Evolutionary conservation across 495 filamentous ascomycete genomes (phyloP).

Genomic region (Rostrohypoxylon terebratum): DNA sequence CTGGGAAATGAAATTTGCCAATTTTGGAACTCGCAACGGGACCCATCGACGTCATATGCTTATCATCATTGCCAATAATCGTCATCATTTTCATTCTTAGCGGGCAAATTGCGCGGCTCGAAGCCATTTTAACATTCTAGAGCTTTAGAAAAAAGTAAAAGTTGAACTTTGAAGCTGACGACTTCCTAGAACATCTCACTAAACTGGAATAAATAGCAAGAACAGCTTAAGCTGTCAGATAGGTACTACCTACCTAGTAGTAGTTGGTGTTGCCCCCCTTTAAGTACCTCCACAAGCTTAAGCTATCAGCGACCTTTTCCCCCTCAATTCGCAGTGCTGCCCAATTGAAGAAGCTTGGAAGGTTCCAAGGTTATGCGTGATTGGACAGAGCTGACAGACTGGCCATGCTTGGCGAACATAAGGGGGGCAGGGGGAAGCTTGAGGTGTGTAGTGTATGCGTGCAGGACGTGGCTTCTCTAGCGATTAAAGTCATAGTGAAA

Average conservation of each 20-base stretch:
- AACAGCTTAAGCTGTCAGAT: not conserved
- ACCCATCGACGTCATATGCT: slow-evolving; percentile 29
- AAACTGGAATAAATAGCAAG: not conserved
- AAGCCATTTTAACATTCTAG: slow-evolving; percentile 14
- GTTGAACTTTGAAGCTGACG: slow-evolving; percentile 5
- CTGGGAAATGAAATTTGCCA: slow-evolving; percentile 1
- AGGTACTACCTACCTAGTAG: not conserved
- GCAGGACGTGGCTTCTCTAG: too few species aligned
- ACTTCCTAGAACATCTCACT: not conserved
- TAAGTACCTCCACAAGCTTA: not conserved
- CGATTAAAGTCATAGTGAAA: too few species aligned
- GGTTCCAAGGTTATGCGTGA: not conserved
- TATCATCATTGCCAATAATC: slow-evolving; percentile 30
- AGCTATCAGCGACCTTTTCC: not conserved
- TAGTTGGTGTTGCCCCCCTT: too few species aligned
- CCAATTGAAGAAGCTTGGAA: slow-evolving; percentile 19
- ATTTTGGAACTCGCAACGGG: slow-evolving; percentile 13
- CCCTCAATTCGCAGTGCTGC: not conserved
- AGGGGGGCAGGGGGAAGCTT: not conserved
- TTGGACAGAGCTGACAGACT: slow-evolving; percentile 11
- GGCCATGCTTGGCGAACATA: not conserved
- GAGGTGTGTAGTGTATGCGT: not conserved
- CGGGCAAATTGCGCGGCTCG: slow-evolving; percentile 8
- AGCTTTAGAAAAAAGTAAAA: not conserved
- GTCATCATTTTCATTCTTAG: slow-evolving; percentile 17